Base-by-base conservation (phyloP, 2,329 filamentous ascomycete species). In the Xylaria arbuscula region DNA sequence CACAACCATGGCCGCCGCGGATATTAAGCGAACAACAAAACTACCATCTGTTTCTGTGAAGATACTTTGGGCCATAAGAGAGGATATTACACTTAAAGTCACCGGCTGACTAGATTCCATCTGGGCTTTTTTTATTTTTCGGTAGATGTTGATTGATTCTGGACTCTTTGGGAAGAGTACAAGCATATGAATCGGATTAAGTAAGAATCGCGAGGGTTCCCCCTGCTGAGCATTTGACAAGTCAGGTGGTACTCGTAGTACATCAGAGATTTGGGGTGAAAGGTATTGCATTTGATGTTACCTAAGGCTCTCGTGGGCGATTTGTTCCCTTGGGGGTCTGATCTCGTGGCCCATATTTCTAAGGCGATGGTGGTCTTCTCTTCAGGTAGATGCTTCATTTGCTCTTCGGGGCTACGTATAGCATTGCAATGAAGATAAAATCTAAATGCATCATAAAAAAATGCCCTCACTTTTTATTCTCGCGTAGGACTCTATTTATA, bases 91-190 rank as follows among this genome's bases (percentile, higher is more conserved):
- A 71, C 73, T 69, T 68, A 63, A 66, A 68, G 66, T 72, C 70
- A 67, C 70, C 67, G 69, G 71, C 66, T 67, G 69, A 71, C 70
- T 61, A 63, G 65, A 72, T 74, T 72, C 73, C 70, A 59, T 69
- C 70, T 66, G 58, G 71, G 71, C 61, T 8, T 17, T 10, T 10
- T 47, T 68, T 74, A 74, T 74, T 74, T 72, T 73, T 67, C 64
- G 68, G 71, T 72, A 74, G 71, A 73, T 74, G 67, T 72, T 69
- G 69, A 69, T 74, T 76, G 63, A 66, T 70, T 72, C 67, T 66
- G 67, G 66, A 63, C 69, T 72, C 72, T 70, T 64, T 71, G 68
- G 64, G 62, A 70, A 69, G 70, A 73, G 67, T 67, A 72, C 68
- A 68, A 66, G 64, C 70, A 74, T 73, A 74, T 68, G 70, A 69